Evolutionary conservation across 768 basidiomycete species (phyloP).

Genomic region (Phlegmacium glaucopus): DNA sequence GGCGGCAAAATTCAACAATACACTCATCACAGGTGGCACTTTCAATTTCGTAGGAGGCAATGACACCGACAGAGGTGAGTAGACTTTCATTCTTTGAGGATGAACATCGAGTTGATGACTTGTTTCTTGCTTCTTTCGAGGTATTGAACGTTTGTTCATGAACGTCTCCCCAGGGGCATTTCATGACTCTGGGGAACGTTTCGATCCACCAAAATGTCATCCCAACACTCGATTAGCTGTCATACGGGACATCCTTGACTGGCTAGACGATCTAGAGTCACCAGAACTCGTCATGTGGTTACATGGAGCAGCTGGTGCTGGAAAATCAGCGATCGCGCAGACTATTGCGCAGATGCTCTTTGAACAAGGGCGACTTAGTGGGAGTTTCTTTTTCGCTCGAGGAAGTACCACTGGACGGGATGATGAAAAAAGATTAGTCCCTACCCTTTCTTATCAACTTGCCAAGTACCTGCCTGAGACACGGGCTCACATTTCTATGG

Average conservation of each 20-base stretch:
- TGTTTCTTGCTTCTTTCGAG: too few species aligned
- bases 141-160: neutral
- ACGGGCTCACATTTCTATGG: neutral
- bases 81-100: too few species aligned
- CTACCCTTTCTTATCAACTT: neutral
- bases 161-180: neutral
- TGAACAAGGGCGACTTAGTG: too few species aligned
- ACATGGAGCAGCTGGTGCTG: neutral
- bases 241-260: neutral
- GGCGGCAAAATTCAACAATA: too few species aligned
- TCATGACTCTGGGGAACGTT: constrained; percentile 1
- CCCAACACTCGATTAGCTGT: neutral
- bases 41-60: too few species aligned
- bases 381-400: too few species aligned
- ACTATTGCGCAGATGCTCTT: neutral
- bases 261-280: neutral
- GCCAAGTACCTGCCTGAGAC: neutral
- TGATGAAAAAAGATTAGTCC: neutral
- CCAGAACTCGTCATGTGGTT: neutral
- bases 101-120: too few species aligned
- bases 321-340: neutral
- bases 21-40: too few species aligned
- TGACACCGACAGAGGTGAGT: too few species aligned
- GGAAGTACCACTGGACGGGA: neutral
- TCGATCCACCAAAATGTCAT: constrained; percentile 1